Percentiles rank a stretch among this genome's conserved stretches.
phyloP scores from a whole-genome alignment of 2,329 filamentous ascomycete genomes.

The Ophiosphaerella korrae region DNA sequence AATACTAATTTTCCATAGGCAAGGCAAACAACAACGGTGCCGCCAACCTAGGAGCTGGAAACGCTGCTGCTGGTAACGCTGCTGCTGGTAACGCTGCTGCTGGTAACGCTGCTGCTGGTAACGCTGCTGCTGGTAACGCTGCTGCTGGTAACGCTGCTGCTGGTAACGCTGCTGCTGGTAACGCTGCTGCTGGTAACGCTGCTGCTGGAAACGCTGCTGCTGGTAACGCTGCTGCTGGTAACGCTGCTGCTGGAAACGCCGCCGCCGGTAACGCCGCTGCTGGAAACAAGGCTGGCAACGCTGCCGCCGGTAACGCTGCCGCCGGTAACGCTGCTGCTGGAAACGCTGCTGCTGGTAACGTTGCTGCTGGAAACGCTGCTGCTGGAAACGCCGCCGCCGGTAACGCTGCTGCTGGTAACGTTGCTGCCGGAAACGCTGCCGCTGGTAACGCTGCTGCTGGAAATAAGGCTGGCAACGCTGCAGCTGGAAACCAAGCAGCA shows the following conservation, averaged over 20 bases:
- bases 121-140: conserved; percentile 4
- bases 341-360: not conserved
- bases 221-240: conserved; percentile 2
- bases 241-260: conserved; percentile 2
- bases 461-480: not conserved
- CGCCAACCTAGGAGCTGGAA: not conserved
- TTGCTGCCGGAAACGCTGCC: not conserved
- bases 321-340: not conserved
- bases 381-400: not conserved
- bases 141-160: conserved; percentile 6
- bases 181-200: not conserved
- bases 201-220: not conserved
- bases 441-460: conserved; percentile 3
- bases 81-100: conserved; percentile 1
- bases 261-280: conserved; percentile 1
- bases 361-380: not conserved
- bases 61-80: not conserved
- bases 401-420: not conserved
- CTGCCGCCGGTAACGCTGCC: not conserved
- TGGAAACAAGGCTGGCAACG: not conserved
- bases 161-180: not conserved
- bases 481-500: conserved; percentile 7
- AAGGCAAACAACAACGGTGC: not conserved
- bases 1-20: too few species aligned
- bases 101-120: not conserved